Evolutionary conservation across 768 basidiomycete species (phyloP).

Genomic region (Leucosporidium scottii): DNA sequence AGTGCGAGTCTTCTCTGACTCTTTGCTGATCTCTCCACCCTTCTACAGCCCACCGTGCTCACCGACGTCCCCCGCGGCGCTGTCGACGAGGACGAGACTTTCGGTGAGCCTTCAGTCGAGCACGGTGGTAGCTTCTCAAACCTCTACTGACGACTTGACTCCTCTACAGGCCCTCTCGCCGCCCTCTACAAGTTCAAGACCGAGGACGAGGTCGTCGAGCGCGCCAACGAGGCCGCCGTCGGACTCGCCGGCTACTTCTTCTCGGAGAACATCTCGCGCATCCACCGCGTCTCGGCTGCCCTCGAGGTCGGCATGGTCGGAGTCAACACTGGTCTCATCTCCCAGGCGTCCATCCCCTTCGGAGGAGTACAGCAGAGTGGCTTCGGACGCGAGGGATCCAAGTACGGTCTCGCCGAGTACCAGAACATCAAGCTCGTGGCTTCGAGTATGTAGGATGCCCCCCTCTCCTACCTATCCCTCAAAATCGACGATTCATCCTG

Average conservation of each 20-base stretch:
- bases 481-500: too few relatives aligned
- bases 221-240: slow-evolving; percentile 72
- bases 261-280: slow-evolving; percentile 71
- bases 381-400: slow-evolving; percentile 66
- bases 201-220: slow-evolving; percentile 78
- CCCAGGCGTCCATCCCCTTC: slow-evolving; percentile 73
- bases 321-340: slow-evolving; percentile 67
- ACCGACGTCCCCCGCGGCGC: slow-evolving; percentile 65
- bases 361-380: slow-evolving; percentile 67
- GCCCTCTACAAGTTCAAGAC: slow-evolving; percentile 81
- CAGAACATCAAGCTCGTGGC: slow-evolving; percentile 19
- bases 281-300: slow-evolving; percentile 88
- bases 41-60: slow-evolving; percentile 65
- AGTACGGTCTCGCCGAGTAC: slow-evolving; percentile 76
- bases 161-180: slow-evolving; percentile 51
- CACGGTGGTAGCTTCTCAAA: neutral
- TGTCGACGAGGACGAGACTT: slow-evolving; percentile 78
- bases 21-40: slow-evolving; percentile 42
- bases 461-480: too few relatives aligned
- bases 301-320: slow-evolving; percentile 57
- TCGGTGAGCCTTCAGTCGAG: slow-evolving; percentile 55
- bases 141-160: neutral
- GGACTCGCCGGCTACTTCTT: slow-evolving; percentile 91
- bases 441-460: too few relatives aligned
- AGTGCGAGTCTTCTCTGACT: neutral